Percentiles rank a stretch among this genome's conserved stretches.
These are phyloP conservation scores for Aspergillus incahuasiensis DNA, from an alignment of 495 filamentous ascomycete species.

Conservation along the genomic window DNA sequence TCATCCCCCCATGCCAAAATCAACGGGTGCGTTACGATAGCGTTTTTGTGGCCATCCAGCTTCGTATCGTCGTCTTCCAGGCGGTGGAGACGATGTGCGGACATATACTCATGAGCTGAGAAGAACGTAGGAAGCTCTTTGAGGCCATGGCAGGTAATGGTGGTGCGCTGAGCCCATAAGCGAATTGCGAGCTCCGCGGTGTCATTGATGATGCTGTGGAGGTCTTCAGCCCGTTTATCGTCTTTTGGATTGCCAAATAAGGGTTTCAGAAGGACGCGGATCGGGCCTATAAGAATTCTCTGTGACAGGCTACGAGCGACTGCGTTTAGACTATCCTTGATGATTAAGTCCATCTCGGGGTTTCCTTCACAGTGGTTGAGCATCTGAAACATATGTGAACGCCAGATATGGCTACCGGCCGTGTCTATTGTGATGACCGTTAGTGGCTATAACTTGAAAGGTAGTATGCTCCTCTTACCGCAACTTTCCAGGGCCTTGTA, in stretches of 20 bases:
- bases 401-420: constrained; percentile 10
- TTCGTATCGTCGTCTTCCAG: constrained; percentile 8
- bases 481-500: not conserved
- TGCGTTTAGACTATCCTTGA: too few relatives aligned
- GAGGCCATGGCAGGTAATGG: not conserved
- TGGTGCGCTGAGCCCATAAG: constrained; percentile 12
- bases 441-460: too few relatives aligned
- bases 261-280: too few relatives aligned
- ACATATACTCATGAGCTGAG: not conserved
- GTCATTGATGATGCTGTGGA: too few relatives aligned
- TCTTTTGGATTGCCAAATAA: too few relatives aligned
- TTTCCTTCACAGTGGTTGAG: not conserved
- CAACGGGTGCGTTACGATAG: constrained; percentile 8
- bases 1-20: constrained; percentile 13
- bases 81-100: constrained; percentile 12
- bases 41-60: constrained; percentile 5
- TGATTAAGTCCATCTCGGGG: too few relatives aligned
- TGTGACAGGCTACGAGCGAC: too few relatives aligned
- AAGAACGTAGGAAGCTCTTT: constrained; percentile 2
- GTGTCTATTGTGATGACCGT: not conserved
- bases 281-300: too few relatives aligned
- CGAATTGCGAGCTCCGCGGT: constrained; percentile 1
- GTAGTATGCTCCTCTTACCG: not conserved
- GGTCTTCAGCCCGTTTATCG: too few relatives aligned
- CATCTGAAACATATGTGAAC: constrained; percentile 6